Base-by-base conservation (phyloP, 2,329 filamentous ascomycete genomes). In the Colletotrichum australisinense region DNA sequence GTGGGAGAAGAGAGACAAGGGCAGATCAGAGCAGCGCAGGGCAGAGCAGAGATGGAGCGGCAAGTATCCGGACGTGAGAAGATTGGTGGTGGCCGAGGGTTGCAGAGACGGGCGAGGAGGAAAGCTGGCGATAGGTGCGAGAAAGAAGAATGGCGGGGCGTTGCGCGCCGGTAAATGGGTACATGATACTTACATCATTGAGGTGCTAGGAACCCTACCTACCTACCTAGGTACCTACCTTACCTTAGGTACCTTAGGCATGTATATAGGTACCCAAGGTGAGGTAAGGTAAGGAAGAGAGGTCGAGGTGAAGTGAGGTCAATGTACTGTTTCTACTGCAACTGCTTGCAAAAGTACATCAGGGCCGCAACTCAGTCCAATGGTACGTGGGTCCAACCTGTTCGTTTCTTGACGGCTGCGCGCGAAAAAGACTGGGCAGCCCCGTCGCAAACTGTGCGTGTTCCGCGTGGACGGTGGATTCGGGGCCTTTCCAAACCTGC, bases 91-190 rank as follows among this genome's bases (percentile, higher is more conserved):
- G 56, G 56, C 42, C 52, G 28, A 35, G 14, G 46, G 14, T 55
- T 30, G 42, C 28, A 19, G 26, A 63, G 59, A 60, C 42, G 49
- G 59, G 57, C 24, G 56, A 46, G 57, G 64, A 62, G 49, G 35
- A 56, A 69, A 69, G 59, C 66, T 63, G 59, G 42, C 67, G 66
- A 68, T 69, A 53, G 60, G 49, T 32, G 49, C 19, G 16, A 30
- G 53, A 24, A 56, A 67, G 57, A 32, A 22, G 30, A 56, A 28
- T 35, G 55, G 63, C 38, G 58, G 64, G 38, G 58, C 38, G 38
- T 42, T 42, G 52, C 69, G 35, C 56, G 46, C 58, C 58, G 38
- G 58, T 57, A 64, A 49, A 46, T 64, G 52, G 67, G 58, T 68
- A 55, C 66, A 46, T 7, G 55, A 42, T 57, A 59, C 24, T 56